Evolutionary conservation across 768 basidiomycete species (phyloP).

Genomic region (Neoboletus brunneissimus): DNA sequence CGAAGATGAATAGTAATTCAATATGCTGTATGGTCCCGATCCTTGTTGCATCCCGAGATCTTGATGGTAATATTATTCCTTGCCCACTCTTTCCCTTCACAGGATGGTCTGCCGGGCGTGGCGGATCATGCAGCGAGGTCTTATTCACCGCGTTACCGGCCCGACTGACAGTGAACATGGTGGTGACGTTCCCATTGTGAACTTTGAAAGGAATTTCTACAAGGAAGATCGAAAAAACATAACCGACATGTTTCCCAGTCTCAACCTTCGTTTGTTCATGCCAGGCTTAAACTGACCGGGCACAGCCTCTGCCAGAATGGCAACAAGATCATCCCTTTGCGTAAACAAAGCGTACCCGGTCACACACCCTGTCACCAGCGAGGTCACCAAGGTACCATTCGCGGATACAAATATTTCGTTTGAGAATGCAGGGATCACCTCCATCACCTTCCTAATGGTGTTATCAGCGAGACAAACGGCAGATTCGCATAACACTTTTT

Average conservation of each 20-base stretch:
- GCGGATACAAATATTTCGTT: conserved; percentile 7
- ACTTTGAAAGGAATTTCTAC: conserved; percentile 1
- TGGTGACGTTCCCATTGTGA: conserved; percentile 4
- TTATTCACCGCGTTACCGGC: conserved; percentile 3
- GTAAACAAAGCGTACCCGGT: conserved; percentile 13
- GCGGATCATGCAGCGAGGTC: conserved; percentile 16
- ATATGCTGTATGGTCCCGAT: conserved; percentile 30
- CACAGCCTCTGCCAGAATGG: conserved; percentile 24
- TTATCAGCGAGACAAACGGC: conserved; percentile 18
- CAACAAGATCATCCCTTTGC: conserved; percentile 15
- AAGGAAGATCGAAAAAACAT: conserved; percentile 1
- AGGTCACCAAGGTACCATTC: conserved; percentile 10
- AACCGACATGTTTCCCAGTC: background rate
- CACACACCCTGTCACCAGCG: conserved; percentile 10
- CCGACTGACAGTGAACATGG: background rate
- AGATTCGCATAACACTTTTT: conserved; percentile 6
- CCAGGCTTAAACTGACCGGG: background rate
- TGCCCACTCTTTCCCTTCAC: conserved; percentile 16
- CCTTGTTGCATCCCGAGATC: conserved; percentile 32
- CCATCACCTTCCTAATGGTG: conserved; percentile 17
- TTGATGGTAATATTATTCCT: conserved; percentile 21
- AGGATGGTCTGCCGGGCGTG: conserved; percentile 17
- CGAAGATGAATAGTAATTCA: conserved; percentile 30
- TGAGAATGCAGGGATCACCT: conserved; percentile 14
- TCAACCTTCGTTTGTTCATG: background rate